phyloP scores from a whole-genome alignment of 1,284 basidiomycete species.

The Singerocomus inundabilis region DNA sequence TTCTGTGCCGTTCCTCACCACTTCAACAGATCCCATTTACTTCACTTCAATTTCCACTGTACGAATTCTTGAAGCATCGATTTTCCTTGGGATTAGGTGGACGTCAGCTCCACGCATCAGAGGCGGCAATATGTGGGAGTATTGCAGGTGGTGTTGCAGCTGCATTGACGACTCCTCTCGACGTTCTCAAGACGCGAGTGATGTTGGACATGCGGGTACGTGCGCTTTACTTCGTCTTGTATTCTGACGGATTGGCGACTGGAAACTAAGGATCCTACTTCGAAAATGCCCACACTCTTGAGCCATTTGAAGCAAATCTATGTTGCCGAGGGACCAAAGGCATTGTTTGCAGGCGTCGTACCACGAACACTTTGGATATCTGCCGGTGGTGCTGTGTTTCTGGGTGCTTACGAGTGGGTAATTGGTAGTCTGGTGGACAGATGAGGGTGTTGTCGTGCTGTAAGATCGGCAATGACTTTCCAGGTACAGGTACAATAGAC shows the following conservation, averaged over 20 bases:
- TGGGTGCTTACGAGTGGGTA: slow-evolving; percentile 89
- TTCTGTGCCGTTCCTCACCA: slow-evolving; percentile 2
- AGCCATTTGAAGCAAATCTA: slow-evolving; percentile 67
- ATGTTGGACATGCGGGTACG: slow-evolving; percentile 89
- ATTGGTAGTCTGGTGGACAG: slow-evolving; percentile 23
- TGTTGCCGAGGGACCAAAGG: slow-evolving; percentile 66
- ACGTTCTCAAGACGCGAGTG: slow-evolving; percentile 95
- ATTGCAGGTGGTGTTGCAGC: slow-evolving; percentile 91
- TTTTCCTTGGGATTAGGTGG: slow-evolving; percentile 51
- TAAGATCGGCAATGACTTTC: too few species aligned
- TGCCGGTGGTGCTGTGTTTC: slow-evolving; percentile 93
- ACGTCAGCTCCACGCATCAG: slow-evolving; percentile 69
- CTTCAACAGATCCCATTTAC: slow-evolving; percentile 88
- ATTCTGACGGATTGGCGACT: background rate
- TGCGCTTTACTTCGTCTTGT: slow-evolving; percentile 5
- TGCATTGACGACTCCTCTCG: slow-evolving; percentile 89
- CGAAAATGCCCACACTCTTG: slow-evolving; percentile 53
- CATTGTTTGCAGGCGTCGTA: slow-evolving; percentile 85
- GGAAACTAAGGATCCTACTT: slow-evolving; percentile 44
- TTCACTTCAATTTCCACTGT: slow-evolving; percentile 95
- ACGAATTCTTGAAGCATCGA: slow-evolving; percentile 81
- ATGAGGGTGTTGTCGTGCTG: slow-evolving; percentile 7
- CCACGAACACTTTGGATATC: slow-evolving; percentile 96
- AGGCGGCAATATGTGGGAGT: slow-evolving; percentile 91
- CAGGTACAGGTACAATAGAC: too few species aligned